Percentiles rank a stretch among this genome's conserved stretches.
phyloP scores from a whole-genome alignment of 306 rosid genomes.

The Amphicarpaea edgeworthii region DNA sequence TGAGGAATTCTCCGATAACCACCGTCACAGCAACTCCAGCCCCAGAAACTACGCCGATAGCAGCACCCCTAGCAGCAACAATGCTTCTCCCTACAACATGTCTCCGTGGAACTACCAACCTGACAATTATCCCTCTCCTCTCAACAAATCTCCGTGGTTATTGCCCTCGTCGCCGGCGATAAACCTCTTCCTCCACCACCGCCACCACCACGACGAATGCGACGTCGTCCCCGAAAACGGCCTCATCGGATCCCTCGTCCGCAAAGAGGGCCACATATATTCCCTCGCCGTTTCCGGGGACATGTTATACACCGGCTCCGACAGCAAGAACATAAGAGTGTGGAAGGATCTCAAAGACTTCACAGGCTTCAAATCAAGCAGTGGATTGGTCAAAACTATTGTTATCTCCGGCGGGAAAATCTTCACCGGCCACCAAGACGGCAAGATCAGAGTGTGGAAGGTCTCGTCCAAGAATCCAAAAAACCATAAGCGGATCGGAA shows the following conservation, averaged over 20 bases:
- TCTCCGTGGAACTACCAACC: slow-evolving; percentile 68
- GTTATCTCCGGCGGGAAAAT: slow-evolving; percentile 65
- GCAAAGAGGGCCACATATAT: slow-evolving; percentile 89
- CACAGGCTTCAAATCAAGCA: slow-evolving; percentile 78
- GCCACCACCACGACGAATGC: neutral
- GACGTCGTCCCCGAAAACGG: slow-evolving; percentile 42
- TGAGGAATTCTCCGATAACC: neutral
- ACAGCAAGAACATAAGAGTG: slow-evolving; percentile 88
- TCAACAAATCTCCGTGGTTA: slow-evolving; percentile 78
- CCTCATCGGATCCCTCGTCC: slow-evolving; percentile 72
- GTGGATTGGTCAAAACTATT: slow-evolving; percentile 85
- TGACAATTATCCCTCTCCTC: slow-evolving; percentile 61
- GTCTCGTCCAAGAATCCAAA: slow-evolving; percentile 47
- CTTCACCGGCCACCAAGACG: slow-evolving; percentile 97
- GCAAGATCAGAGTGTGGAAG: slow-evolving; percentile 91
- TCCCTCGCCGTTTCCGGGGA: slow-evolving; percentile 76
- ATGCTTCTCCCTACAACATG: slow-evolving; percentile 62
- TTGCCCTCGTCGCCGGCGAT: slow-evolving; percentile 38
- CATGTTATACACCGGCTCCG: slow-evolving; percentile 86
- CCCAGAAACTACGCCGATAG: slow-evolving; percentile 7
- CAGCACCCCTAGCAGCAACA: slow-evolving; percentile 45
- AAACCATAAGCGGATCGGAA: slow-evolving; percentile 66
- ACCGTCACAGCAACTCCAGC: slow-evolving; percentile 46
- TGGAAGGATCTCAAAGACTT: slow-evolving; percentile 85
- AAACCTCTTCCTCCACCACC: slow-evolving; percentile 15